phyloP scores from a whole-genome alignment of 2,329 filamentous ascomycete genomes.

The Colletotrichum melonis region DNA sequence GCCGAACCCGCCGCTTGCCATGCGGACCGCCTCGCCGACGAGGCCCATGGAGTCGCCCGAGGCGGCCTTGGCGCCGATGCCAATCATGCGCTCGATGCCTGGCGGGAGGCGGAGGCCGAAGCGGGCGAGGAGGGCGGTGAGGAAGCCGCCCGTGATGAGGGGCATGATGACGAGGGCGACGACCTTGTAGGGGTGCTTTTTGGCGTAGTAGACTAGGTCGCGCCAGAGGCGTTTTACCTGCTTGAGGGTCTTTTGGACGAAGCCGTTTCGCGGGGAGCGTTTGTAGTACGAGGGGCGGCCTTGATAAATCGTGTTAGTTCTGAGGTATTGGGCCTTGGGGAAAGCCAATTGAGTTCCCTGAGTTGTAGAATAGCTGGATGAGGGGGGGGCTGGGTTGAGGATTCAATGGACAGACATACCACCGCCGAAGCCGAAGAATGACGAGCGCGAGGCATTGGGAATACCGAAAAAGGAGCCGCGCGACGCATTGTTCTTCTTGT shows the following conservation, averaged over 20 bases:
- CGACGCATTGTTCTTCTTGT: conserved; percentile 54
- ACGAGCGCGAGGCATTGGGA: conserved; percentile 55
- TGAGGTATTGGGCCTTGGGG: background rate
- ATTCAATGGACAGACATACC: conserved; percentile 34
- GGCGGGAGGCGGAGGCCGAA: conserved; percentile 84
- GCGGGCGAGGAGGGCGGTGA: conserved; percentile 80
- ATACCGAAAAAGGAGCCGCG: conserved; percentile 60
- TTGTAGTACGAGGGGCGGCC: conserved; percentile 77
- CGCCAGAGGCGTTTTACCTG: conserved; percentile 83
- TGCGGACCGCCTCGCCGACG: conserved; percentile 65
- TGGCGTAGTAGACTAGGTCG: conserved; percentile 84
- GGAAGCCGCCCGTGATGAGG: conserved; percentile 83
- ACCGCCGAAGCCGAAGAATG: conserved; percentile 58
- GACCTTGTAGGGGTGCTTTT: conserved; percentile 86
- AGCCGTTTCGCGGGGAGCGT: conserved; percentile 83
- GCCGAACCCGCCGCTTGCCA: conserved; percentile 54
- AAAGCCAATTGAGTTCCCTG: background rate
- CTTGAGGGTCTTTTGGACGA: conserved; percentile 78
- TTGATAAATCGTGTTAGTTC: conserved; percentile 18
- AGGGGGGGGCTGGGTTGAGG: too few species aligned
- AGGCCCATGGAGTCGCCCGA: conserved; percentile 60
- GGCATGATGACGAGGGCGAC: conserved; percentile 90
- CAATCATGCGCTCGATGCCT: conserved; percentile 68
- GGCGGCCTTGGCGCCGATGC: conserved; percentile 61
- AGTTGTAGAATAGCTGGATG: background rate